Evolutionary conservation across 352 stramenopile species (phyloP).

Genomic region (Phytophthora palmivora): DNA sequence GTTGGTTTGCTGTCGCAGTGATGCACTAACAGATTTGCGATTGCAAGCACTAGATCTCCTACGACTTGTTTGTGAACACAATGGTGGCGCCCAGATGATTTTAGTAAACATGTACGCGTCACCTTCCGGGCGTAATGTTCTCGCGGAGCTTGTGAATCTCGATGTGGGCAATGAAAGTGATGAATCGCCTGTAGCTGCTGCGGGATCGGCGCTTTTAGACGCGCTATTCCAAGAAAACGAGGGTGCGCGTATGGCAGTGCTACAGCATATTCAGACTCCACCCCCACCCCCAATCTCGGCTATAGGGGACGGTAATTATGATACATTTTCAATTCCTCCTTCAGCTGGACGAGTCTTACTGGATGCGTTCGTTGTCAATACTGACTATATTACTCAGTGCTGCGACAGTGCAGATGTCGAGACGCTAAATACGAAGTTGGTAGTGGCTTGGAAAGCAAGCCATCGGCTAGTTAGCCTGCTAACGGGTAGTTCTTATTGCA

Average conservation of each 20-base stretch:
- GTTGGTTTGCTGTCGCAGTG: conserved; percentile 56
- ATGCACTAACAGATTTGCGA: conserved; percentile 61
- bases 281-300: conserved; percentile 38
- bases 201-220: conserved; percentile 65
- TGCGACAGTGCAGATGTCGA: conserved; percentile 16
- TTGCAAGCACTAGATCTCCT: conserved; percentile 74
- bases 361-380: conserved; percentile 59
- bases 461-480: conserved; percentile 65
- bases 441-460: conserved; percentile 70
- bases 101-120: conserved; percentile 62
- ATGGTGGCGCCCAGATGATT: conserved; percentile 79
- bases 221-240: conserved; percentile 71
- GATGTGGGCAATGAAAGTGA: conserved; percentile 61
- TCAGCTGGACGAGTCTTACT: conserved; percentile 60
- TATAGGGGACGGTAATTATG: conserved; percentile 23
- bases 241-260: conserved; percentile 66
- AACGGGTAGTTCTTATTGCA: conserved; percentile 61
- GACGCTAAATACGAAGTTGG: conserved; percentile 34
- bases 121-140: conserved; percentile 52
- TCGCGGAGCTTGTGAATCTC: conserved; percentile 63
- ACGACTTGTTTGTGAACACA: conserved; percentile 53
- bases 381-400: conserved; percentile 43
- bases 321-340: conserved; percentile 15
- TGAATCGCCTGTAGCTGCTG: conserved; percentile 65
- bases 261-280: conserved; percentile 68